These are phyloP conservation scores for Monilinia fructicola DNA, from an alignment of 2,329 filamentous ascomycete genomes.

Conservation along the genomic window DNA sequence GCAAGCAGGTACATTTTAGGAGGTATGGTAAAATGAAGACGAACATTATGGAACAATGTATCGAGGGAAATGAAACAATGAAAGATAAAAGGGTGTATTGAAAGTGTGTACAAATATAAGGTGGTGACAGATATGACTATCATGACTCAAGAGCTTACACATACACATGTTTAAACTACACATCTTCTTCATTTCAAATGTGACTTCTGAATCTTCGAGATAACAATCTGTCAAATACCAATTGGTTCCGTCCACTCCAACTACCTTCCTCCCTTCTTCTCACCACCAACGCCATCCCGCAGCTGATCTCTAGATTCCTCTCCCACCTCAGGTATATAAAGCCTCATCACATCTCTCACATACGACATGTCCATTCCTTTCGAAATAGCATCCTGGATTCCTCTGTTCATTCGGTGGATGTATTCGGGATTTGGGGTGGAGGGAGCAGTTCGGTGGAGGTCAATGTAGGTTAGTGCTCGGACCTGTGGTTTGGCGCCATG, in stretches of 20 bases:
- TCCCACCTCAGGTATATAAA: background rate
- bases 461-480: background rate
- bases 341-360: background rate
- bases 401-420: background rate
- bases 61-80: slow-evolving; percentile 2
- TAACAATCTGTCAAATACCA: background rate
- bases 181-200: background rate
- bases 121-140: slow-evolving; percentile 11
- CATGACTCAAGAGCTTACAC: background rate
- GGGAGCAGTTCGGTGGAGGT: background rate
- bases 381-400: background rate
- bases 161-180: background rate
- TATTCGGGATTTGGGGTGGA: background rate
- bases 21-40: background rate
- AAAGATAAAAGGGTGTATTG: slow-evolving; percentile 2
- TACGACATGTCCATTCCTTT: background rate
- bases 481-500: background rate
- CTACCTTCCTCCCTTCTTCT: background rate
- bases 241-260: background rate
- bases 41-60: slow-evolving; percentile 16
- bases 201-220: background rate
- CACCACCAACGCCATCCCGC: background rate
- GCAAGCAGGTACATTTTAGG: slow-evolving; percentile 16
- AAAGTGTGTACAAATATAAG: slow-evolving; percentile 13
- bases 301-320: background rate